Base-by-base conservation (phyloP, 2,329 filamentous ascomycete species). In the Rutstroemia sp. region DNA sequence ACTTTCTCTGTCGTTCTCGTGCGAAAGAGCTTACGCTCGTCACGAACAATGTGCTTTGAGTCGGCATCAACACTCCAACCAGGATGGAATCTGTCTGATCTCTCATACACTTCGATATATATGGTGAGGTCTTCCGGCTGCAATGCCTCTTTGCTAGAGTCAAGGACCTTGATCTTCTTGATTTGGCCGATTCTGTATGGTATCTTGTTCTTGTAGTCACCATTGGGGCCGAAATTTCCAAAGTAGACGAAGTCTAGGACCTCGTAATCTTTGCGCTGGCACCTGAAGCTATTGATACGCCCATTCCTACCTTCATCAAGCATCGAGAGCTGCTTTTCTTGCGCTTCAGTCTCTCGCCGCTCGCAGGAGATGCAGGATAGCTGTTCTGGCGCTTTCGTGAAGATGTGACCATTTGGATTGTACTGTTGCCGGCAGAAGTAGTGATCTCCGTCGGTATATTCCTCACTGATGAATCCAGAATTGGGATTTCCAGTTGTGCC, bases 181-280 rank as follows among this genome's bases (percentile, higher is more conserved):
- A 63, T 62, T 14, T 62, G 59, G 2, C 52, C 61, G 16, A 63
- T 63, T n/a, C 9, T 19, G n/a, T 61, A 63, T 12, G 27, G 27
- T 12, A 34, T 34, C 30, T 34, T 34, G 10, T 34, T 34, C 30
- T 34, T 34, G 10, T 34, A 9, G 10, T 34, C 30, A 2, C 30
- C 30, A 34, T 34, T 34, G 5, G 30, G 30, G 10, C 30, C 30
- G 10, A 34, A 34, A 1, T 34, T 12, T 34, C 30, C 30, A 34
- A 12, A 34, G 12, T 34, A 34, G 10, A 34, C 30, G 10, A 34
- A 34, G 30, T 34, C 30, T 14, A 34, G 30, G 30, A 34, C 30
- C 30, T 34, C 30, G 30, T 34, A 34, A 34, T 34, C 10, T 12
- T 34, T 34, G 10, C 30, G 30, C 30, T 34, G 30, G 9, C 12